Conservation (phyloP, 345 rosid genomes). For the Trapa incisa region DNA sequence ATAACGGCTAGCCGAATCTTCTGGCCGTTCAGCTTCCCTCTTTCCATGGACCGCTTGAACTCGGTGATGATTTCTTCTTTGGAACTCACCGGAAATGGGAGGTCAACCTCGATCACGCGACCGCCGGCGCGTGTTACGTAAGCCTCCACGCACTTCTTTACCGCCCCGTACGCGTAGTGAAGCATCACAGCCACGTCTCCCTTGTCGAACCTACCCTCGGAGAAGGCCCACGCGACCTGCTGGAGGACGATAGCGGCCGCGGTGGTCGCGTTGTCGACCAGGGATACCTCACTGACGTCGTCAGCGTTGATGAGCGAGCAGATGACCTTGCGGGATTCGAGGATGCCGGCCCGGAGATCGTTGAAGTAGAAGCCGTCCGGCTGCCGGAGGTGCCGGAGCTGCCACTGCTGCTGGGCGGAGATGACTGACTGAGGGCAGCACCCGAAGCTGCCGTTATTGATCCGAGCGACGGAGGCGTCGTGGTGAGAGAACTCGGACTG, state of each 20-base stretch:
- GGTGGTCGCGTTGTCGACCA: conserved; percentile 94
- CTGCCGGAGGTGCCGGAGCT: conserved; percentile 52
- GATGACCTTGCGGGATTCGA: conserved; percentile 40
- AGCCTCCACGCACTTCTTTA: conserved; percentile 82
- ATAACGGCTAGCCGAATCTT: conserved; percentile 77
- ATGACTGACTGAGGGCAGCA: conserved; percentile 62
- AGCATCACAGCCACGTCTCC: conserved; percentile 82
- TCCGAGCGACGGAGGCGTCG: conserved; percentile 43
- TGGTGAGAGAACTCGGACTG: conserved; percentile 74
- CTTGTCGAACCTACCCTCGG: conserved; percentile 43
- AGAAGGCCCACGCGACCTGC: conserved; percentile 53
- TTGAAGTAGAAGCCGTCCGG: conserved; percentile 70
- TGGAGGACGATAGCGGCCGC: conserved; percentile 81
- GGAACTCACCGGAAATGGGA: conserved; percentile 74
- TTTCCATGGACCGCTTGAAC: conserved; percentile 45
- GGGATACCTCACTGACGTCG: conserved; percentile 53
- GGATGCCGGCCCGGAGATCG: conserved; percentile 37
- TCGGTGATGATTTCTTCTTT: conserved; percentile 44
- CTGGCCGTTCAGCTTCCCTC: conserved; percentile 52
- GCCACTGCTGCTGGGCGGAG: conserved; percentile 54
- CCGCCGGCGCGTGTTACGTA: conserved; percentile 84
- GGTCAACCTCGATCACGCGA: conserved; percentile 58
- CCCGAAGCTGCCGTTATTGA: conserved; percentile 94
- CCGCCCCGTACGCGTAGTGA: conserved; percentile 73
- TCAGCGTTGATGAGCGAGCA: conserved; percentile 58